Percentiles rank a stretch among this genome's conserved stretches.
Evolutionary conservation across 1,284 basidiomycete species (phyloP).

Genomic region (Austropuccinia psidii): DNA sequence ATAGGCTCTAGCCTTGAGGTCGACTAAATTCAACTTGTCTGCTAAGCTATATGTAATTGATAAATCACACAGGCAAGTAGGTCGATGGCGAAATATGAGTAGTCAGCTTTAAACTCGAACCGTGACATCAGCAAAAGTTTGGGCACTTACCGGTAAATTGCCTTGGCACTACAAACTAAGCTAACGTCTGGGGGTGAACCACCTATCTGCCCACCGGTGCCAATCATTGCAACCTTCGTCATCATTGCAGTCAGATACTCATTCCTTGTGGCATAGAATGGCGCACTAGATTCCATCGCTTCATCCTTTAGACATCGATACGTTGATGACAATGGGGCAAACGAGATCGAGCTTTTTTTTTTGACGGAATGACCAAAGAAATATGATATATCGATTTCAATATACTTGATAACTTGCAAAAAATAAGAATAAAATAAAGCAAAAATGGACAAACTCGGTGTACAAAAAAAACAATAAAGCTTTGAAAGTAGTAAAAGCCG

Average conservation of each 20-base stretch:
- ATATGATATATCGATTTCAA: neutral
- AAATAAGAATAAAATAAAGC: slow-evolving; percentile 11
- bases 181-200: neutral
- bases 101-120: neutral
- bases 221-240: slow-evolving; percentile 14
- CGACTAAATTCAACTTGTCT: slow-evolving; percentile 44
- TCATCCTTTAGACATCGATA: slow-evolving; percentile 42
- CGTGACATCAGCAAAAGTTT: neutral
- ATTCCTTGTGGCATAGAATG: slow-evolving; percentile 2
- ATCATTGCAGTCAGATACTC: neutral
- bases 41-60: slow-evolving; percentile 39
- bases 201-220: slow-evolving; percentile 20
- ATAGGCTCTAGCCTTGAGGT: slow-evolving; percentile 44
- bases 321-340: slow-evolving; percentile 43
- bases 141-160: slow-evolving; percentile 39
- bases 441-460: slow-evolving; percentile 45
- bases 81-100: neutral
- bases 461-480: slow-evolving; percentile 49
- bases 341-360: slow-evolving; percentile 34
- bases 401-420: no score
- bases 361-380: neutral
- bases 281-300: slow-evolving; percentile 29
- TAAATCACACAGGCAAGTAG: neutral
- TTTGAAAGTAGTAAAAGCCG: slow-evolving; percentile 47
- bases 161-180: slow-evolving; percentile 41